phyloP scores from a whole-genome alignment of 2,329 filamentous ascomycete species.

The Lasiodiplodia citricola region DNA sequence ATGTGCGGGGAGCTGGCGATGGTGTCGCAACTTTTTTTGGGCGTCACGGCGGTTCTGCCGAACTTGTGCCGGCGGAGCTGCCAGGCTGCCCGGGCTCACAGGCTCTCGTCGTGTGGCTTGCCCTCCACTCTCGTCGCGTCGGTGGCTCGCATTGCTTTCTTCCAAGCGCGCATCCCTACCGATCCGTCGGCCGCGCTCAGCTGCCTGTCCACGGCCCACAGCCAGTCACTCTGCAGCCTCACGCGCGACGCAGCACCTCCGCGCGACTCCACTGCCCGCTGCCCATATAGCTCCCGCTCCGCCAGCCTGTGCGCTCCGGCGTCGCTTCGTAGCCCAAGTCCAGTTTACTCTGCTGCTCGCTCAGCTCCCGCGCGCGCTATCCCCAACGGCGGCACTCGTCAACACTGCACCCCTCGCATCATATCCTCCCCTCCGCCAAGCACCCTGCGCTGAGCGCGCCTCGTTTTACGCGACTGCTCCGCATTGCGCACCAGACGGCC shows the following conservation, averaged over 20 bases:
- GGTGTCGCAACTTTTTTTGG: constrained; percentile 27
- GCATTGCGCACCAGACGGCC: constrained; percentile 24
- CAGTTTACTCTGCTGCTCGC: constrained; percentile 15
- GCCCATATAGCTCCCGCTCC: constrained; percentile 5
- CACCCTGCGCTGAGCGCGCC: constrained; percentile 4
- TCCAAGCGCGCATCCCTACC: constrained; percentile 23
- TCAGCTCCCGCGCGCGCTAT: constrained; percentile 18
- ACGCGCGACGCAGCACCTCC: constrained; percentile 4
- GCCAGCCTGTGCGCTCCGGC: neutral
- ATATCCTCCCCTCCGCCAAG: constrained; percentile 1
- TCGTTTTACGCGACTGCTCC: constrained; percentile 10
- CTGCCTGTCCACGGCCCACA: constrained; percentile 22
- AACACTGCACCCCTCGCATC: constrained; percentile 15
- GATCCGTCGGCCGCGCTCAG: constrained; percentile 18
- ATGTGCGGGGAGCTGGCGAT: neutral
- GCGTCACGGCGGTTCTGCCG: constrained; percentile 2
- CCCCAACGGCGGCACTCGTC: constrained; percentile 18
- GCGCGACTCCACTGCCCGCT: constrained; percentile 9
- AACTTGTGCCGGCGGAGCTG: constrained; percentile 2
- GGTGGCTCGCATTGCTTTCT: neutral
- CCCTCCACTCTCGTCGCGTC: neutral
- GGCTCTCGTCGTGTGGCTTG: neutral
- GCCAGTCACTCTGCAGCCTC: constrained; percentile 24
- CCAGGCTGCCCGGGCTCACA: neutral
- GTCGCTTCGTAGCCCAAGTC: constrained; percentile 10